Base-by-base conservation (phyloP, 192 early-diverging fungal genomes). In the Geranomyces variabilis region DNA sequence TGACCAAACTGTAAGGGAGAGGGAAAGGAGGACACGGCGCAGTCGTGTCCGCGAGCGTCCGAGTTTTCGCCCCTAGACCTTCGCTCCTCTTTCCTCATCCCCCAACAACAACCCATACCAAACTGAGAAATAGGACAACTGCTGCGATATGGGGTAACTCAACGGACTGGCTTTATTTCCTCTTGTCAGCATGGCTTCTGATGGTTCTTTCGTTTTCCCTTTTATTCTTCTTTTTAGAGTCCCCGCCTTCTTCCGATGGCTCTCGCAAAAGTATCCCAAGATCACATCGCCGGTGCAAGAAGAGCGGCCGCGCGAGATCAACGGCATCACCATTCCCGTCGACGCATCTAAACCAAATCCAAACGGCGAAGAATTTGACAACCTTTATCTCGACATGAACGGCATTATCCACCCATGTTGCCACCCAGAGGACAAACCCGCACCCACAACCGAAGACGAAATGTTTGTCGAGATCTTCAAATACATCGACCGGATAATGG, bases 321-420 rank as follows among this genome's bases (percentile, higher is more conserved):
- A 97, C 69, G 95, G 92, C 24, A 73, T 89, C 6, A 75, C 78
- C 21, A 81, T 97, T 6, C 93, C 94, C 8, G 90, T 96, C 17
- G 95, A 99, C 75, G 85, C 88, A 28, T 90, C 92, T 19, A 84
- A 90, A 64, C 91, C 92, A 22, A 96, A 96, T 77, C 96, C 94
- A 4, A 99, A 96, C 70, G 90, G 90, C 21, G 83, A 87, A 14
- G 94, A 96, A 73, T 93, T 93, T 71, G 95, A 97, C 81, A 97
- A 97, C 75, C 84, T 98, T 53, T 98, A 98, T 71, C 83, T 98
- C 83, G 96, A 99, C 73, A 96, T 99, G 96, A 99, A 99, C 77
- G 97, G 97, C 34, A 87, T 87, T 74, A 86, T 87, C 67, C 86
- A 87, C 64, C 86, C 86, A 0, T 87, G 86, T 65, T 84, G 82